Conservation (phyloP, 345 rosid genomes). For the Pistacia vera region DNA sequence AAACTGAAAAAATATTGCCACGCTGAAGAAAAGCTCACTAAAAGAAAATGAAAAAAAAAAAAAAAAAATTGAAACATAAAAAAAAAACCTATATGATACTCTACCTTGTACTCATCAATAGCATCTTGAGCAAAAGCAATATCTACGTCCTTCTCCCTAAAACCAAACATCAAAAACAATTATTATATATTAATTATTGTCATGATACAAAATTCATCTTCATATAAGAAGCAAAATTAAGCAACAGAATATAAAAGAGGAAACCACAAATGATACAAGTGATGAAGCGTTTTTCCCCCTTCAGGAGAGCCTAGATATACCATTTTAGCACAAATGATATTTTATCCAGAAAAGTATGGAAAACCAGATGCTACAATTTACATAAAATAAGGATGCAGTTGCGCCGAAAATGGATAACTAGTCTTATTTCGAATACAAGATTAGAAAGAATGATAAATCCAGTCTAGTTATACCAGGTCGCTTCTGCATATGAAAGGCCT, state of each 20-base stretch:
- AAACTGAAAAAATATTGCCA: background rate
- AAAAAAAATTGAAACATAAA: slow-evolving; percentile 2
- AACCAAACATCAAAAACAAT: slow-evolving; percentile 19
- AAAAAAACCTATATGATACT: slow-evolving; percentile 13
- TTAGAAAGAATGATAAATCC: slow-evolving; percentile 4
- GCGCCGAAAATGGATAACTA: background rate
- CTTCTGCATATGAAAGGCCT: slow-evolving; percentile 99
- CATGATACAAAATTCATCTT: background rate
- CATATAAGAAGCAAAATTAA: background rate
- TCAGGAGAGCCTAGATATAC: background rate
- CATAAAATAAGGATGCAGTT: background rate
- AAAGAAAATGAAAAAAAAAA: background rate
- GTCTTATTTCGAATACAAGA: background rate
- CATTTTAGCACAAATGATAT: background rate
- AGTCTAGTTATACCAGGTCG: slow-evolving; percentile 72
- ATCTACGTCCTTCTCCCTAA: slow-evolving; percentile 94
- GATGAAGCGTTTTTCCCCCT: background rate
- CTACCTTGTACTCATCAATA: slow-evolving; percentile 94
- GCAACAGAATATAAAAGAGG: background rate
- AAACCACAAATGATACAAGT: background rate
- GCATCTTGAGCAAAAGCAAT: slow-evolving; percentile 92
- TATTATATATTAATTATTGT: slow-evolving; percentile 3
- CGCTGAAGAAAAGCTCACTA: background rate
- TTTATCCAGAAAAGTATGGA: background rate
- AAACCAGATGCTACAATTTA: background rate